A percentile compares a stretch with the other conserved stretches of the same genome.
These are phyloP conservation scores for Kockiozyma suomiensis DNA, from an alignment of 805 yeast species.

Conservation along the genomic window DNA sequence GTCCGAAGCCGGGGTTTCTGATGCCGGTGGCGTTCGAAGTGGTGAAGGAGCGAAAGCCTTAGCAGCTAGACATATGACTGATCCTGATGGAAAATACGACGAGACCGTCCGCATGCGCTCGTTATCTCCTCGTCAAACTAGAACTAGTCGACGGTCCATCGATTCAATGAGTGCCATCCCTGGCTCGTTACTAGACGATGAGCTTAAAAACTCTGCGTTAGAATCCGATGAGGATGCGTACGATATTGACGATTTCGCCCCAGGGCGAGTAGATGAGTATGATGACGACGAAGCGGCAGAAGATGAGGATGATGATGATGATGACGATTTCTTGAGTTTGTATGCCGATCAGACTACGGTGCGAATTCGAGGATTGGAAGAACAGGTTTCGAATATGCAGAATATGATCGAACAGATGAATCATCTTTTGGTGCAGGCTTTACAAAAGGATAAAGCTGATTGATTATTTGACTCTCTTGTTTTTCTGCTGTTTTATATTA, in stretches of 20 bases:
- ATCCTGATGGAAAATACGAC: background rate
- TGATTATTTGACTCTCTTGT: background rate
- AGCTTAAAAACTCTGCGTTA: background rate
- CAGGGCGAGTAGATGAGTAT: background rate
- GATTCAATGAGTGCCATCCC: background rate
- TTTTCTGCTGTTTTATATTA: background rate
- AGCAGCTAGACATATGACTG: background rate
- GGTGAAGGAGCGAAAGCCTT: conserved; percentile 15
- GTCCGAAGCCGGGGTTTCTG: conserved; percentile 12
- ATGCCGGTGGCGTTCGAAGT: background rate
- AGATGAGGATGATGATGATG: conserved; percentile 30
- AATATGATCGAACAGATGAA: conserved; percentile 29
- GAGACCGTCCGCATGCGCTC: conserved; percentile 15
- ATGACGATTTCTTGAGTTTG: conserved; percentile 25
- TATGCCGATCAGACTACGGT: conserved; percentile 31
- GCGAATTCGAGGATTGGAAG: conserved; percentile 29
- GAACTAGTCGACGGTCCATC: background rate
- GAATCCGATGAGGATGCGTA: conserved; percentile 12
- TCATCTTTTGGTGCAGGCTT: conserved; percentile 13
- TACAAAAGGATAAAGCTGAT: conserved; percentile 2
- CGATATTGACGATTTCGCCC: background rate
- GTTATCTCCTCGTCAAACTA: conserved; percentile 4
- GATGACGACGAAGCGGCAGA: conserved; percentile 14
- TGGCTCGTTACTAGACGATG: background rate
- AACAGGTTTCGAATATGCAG: conserved; percentile 30